Evolutionary conservation across 768 basidiomycete species (phyloP), one percentile per base, ranked within the genome.

Genomic region (Suillus decipiens): DNA sequence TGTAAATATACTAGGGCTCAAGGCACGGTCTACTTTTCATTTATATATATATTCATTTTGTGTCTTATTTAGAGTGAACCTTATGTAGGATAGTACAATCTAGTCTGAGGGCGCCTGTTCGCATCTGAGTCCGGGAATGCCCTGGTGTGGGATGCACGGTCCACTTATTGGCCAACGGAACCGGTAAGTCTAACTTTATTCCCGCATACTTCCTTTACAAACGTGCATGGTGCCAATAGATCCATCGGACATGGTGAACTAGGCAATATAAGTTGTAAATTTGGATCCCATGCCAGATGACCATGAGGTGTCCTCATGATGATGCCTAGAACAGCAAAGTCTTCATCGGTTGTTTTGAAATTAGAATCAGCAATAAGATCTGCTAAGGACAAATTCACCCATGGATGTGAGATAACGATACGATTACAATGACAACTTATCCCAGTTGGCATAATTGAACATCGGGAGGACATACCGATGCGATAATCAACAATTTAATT

Each of bases 401-500:
- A 53, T 53, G 51, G 17, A 53, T n/a, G 51, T 53, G 51, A 53
- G 50, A 51, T 51, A 17, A 33, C 19, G 11, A 19, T 10, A 19
- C 17, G 19, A 33, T 53, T 5, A 12, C 10, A 19, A n/a, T 11
- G 1, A 3, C 19, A 33, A n/a, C 5, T 33, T 33, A n/a, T 53
- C 33, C 31, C 31, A 10, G 11, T 53, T 19, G 33, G 31, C 33
- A n/a, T 19, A 12, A 39, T 17, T 24, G 5, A 39, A 6, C 9
- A 39, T 56, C 24, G 56, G 17, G 39, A 57, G 24, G 17, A 57
- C 28, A 53, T 5, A 34, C 31, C 41, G 42, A 24, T 14, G 36
- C 24, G 10, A n/a, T 39, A 33, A 2, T 43, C 34, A 14, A 14
- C 24, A 15, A 43, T 61, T 63, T 65, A 75, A 59, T 10, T 70